Evolutionary conservation across 2,329 filamentous ascomycete genomes (phyloP).

Genomic region (Trichoderma aggressivum): DNA sequence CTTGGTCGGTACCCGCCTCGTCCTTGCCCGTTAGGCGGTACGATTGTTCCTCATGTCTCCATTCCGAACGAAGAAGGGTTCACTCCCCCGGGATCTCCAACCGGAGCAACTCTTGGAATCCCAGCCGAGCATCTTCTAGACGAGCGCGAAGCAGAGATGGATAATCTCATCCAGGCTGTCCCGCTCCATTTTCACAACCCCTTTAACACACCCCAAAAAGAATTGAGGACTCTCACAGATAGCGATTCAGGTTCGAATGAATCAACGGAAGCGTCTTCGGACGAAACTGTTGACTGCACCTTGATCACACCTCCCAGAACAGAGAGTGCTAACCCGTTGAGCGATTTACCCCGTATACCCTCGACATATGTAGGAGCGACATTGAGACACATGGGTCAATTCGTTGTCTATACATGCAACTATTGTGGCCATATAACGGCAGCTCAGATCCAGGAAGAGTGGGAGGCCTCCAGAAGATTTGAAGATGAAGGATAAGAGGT

Average conservation of each 20-base stretch:
- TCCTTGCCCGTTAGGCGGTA: too few relatives aligned
- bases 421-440: background rate
- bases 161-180: background rate
- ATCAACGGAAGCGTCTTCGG: background rate
- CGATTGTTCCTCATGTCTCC: too few relatives aligned
- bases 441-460: background rate
- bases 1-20: too few relatives aligned
- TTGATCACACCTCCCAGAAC: background rate
- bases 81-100: background rate
- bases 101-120: background rate
- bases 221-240: background rate
- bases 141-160: background rate
- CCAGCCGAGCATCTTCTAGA: conserved; percentile 3
- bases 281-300: background rate
- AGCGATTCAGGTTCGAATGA: background rate
- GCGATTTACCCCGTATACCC: too few relatives aligned
- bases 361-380: too few relatives aligned
- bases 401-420: background rate
- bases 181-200: background rate
- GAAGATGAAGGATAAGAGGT: background rate
- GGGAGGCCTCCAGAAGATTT: too few relatives aligned
- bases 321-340: background rate
- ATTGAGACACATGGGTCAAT: background rate
- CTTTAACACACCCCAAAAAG: background rate
- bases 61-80: background rate